phyloP scores from a whole-genome alignment of 441 rosid genomes.

The Kokia cookei region DNA sequence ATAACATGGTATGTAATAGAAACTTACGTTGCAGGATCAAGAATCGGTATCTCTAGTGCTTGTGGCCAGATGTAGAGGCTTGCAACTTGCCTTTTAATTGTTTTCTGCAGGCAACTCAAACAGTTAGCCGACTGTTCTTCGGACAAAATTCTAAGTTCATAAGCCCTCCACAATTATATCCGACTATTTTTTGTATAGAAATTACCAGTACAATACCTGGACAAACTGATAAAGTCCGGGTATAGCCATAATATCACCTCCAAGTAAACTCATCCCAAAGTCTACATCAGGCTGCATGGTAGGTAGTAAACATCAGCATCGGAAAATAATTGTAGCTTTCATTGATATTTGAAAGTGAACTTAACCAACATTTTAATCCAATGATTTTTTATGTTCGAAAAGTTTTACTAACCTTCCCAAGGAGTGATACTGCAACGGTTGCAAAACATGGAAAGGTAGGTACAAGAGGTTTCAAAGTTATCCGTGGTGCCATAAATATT shows the following conservation, averaged over 20 bases:
- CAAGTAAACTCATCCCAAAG: conserved; percentile 76
- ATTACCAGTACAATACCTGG: conserved; percentile 72
- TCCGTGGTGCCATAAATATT: conserved; percentile 50
- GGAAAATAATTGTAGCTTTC: background rate
- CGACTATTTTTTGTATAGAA: conserved; percentile 25
- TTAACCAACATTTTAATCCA: background rate
- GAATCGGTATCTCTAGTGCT: conserved; percentile 32
- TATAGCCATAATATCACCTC: conserved; percentile 94
- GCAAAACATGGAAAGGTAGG: conserved; percentile 91
- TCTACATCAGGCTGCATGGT: conserved; percentile 77
- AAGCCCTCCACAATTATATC: background rate
- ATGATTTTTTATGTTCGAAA: background rate
- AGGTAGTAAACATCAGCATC: conserved; percentile 6
- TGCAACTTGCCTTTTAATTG: conserved; percentile 31
- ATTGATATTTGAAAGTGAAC: background rate
- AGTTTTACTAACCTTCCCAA: conserved; percentile 58
- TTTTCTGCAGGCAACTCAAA: conserved; percentile 29
- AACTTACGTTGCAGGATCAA: conserved; percentile 35
- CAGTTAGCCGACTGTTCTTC: background rate
- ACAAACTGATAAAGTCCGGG: conserved; percentile 79
- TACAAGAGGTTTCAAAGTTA: conserved; percentile 78
- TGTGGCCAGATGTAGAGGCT: conserved; percentile 45
- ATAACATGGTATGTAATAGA: background rate
- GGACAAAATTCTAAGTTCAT: background rate
- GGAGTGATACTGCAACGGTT: conserved; percentile 56